Conservation (phyloP, 228 moss, liverwort and hornwort genomes). For the Sphagnum fallax region DNA sequence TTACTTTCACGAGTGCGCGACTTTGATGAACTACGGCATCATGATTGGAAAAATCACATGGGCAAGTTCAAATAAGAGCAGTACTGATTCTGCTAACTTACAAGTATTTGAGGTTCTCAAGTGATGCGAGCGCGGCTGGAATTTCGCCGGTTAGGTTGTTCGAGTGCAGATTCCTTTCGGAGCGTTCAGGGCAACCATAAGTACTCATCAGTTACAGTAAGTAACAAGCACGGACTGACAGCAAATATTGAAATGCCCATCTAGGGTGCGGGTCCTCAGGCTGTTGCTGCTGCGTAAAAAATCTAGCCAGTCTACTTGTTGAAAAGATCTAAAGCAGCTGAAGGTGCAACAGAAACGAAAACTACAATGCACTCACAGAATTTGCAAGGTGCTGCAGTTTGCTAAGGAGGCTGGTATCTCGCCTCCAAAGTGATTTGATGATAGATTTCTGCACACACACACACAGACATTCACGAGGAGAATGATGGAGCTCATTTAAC, state of each 20-base stretch:
- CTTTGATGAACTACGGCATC: background rate
- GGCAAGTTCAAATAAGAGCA: too few species aligned
- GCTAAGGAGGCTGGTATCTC: constrained; percentile 32
- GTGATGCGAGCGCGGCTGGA: constrained; percentile 33
- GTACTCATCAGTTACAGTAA: background rate
- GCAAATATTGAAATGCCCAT: background rate
- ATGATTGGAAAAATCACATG: too few species aligned
- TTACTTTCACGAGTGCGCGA: background rate
- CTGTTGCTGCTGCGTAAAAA: background rate
- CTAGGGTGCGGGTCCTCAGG: background rate
- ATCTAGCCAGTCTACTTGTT: too few species aligned
- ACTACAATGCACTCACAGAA: constrained; percentile 18
- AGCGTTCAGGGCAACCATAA: too few species aligned
- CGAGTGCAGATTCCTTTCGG: constrained; percentile 29
- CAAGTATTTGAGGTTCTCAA: constrained; percentile 37
- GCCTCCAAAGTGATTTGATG: constrained; percentile 36
- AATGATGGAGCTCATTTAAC: background rate
- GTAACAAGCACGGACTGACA: background rate
- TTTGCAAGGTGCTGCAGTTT: constrained; percentile 23
- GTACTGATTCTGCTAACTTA: constrained; percentile 9
- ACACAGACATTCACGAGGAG: background rate
- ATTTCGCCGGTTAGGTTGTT: constrained; percentile 40
- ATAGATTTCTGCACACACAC: constrained; percentile 27
- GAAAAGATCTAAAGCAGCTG: too few species aligned
- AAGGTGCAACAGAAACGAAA: too few species aligned